Base-by-base conservation (phyloP, 805 yeast species). In the Teunomyces lycoperdinae region DNA sequence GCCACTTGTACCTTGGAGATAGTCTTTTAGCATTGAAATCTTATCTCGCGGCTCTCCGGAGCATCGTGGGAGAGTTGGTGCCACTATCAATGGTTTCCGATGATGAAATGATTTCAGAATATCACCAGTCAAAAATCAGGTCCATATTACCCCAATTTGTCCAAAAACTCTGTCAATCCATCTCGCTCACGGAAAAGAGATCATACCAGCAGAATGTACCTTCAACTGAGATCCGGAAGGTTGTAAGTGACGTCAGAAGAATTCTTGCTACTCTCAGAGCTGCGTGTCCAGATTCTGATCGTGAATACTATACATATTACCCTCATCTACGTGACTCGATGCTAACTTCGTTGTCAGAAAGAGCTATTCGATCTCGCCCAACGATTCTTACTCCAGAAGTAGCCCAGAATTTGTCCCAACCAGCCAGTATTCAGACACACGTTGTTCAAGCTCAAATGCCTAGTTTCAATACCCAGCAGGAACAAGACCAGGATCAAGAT, bases 1-100 rank as follows among this genome's bases (percentile, higher is more conserved):
- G 74, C 52, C 73, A 71, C 39, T 55, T 72, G 32, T 71, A 69
- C 53, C 63, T 71, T 70, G 76, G 76, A 3, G 54, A 55, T 32
- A 63, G 70, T 41, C 50, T 70, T 24, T 42, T 63, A 8, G 66
- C 74, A 2, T 55, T 71, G 39, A 55, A 58, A 43, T 65, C 71
- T 50, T 71, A 71, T 52, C 55, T 63, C 10, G 56, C 58, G 26
- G 68, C 75, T 1, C 56, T 71, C 16, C 59, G 59, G 41, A 48
- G 66, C 4, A 39, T 58, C 13, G 55, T 58, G 1, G 76, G 76
- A 1, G 66, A 62, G 28, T 53, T 70, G 0, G 51, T 58, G 42
- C 74, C 74, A 1, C 51, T 60, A 40, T 38, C 41, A 26, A 54
- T 61, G 20, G 48, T 43, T 17, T 53, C 49, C 26, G 48, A 59